Evolutionary conservation across 257 asterid genomes (phyloP).

Genomic region (Rauvolfia tetraphylla): DNA sequence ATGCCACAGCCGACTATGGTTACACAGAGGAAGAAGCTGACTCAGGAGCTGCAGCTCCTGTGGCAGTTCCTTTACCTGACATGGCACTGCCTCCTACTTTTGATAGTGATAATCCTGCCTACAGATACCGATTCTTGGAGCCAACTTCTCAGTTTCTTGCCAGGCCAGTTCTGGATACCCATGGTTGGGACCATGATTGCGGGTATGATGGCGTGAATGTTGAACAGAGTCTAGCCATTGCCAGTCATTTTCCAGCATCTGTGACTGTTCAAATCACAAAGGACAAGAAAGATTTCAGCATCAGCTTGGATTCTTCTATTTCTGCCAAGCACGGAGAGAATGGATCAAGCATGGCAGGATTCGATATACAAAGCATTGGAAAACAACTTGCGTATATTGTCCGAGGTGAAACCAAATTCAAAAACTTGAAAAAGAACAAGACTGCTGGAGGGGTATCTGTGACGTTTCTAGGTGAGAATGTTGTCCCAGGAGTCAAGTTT

Average conservation of each 20-base stretch:
- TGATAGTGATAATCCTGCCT: slow-evolving; percentile 75
- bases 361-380: slow-evolving; percentile 85
- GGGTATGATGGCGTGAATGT: slow-evolving; percentile 97
- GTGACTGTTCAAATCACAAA: slow-evolving; percentile 77
- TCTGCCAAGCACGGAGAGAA: slow-evolving; percentile 71
- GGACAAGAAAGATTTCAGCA: slow-evolving; percentile 83
- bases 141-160: slow-evolving; percentile 96
- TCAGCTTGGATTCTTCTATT: slow-evolving; percentile 75
- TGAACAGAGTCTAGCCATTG: slow-evolving; percentile 70
- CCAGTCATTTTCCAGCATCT: slow-evolving; percentile 58
- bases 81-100: slow-evolving; percentile 91
- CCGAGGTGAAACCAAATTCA: slow-evolving; percentile 77
- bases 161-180: slow-evolving; percentile 87
- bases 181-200: slow-evolving; percentile 99
- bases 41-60: slow-evolving; percentile 78
- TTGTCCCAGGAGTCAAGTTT: slow-evolving; percentile 69
- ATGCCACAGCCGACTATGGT: slow-evolving; percentile 36
- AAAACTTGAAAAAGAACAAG: slow-evolving; percentile 58
- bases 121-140: slow-evolving; percentile 84
- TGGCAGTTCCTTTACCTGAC: slow-evolving; percentile 95
- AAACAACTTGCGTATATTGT: slow-evolving; percentile 82
- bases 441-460: slow-evolving; percentile 68
- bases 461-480: slow-evolving; percentile 76
- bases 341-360: slow-evolving; percentile 76
- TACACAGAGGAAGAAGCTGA: slow-evolving; percentile 68